Percentiles rank a stretch among this genome's conserved stretches.
Evolutionary conservation across 2,329 filamentous ascomycete genomes (phyloP).

Genomic region (Fusarium nisikadoi): DNA sequence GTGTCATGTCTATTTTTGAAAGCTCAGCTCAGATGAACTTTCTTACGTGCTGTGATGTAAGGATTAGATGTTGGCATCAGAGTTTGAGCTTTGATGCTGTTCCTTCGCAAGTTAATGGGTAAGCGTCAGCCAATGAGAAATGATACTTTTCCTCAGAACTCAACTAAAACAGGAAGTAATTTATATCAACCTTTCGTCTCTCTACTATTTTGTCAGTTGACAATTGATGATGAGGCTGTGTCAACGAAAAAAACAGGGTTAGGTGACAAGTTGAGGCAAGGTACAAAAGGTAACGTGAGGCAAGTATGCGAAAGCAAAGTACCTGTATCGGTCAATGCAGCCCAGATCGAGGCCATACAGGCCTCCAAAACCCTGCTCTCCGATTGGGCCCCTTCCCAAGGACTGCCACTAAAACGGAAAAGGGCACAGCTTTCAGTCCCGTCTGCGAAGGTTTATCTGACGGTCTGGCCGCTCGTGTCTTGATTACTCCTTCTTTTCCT

Average conservation of each 20-base stretch:
- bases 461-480: conserved; percentile 18
- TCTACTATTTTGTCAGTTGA: not conserved
- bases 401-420: conserved; percentile 12
- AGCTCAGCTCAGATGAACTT: not conserved
- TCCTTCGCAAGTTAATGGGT: rapidly evolving
- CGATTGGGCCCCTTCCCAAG: conserved; percentile 24
- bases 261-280: not conserved
- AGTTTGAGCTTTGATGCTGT: rapidly evolving
- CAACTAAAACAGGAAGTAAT: not conserved
- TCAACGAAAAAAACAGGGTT: not conserved
- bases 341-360: conserved; percentile 20
- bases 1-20: not conserved
- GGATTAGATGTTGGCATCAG: not conserved
- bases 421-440: conserved; percentile 19
- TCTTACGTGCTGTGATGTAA: not conserved
- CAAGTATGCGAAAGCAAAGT: rapidly evolving
- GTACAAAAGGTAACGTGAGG: rapidly evolving
- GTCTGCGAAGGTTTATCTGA: conserved; percentile 13
- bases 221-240: not conserved
- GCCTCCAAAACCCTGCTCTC: conserved; percentile 4
- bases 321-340: not conserved
- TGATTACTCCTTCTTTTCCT: not conserved
- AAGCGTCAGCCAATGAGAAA: not conserved
- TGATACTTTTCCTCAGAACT: not conserved
- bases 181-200: not conserved